A percentile compares a stretch with the other conserved stretches of the same genome.
Conservation (phyloP, 2,329 filamentous ascomycete genomes). For the Ophioceras dolichostomum region DNA sequence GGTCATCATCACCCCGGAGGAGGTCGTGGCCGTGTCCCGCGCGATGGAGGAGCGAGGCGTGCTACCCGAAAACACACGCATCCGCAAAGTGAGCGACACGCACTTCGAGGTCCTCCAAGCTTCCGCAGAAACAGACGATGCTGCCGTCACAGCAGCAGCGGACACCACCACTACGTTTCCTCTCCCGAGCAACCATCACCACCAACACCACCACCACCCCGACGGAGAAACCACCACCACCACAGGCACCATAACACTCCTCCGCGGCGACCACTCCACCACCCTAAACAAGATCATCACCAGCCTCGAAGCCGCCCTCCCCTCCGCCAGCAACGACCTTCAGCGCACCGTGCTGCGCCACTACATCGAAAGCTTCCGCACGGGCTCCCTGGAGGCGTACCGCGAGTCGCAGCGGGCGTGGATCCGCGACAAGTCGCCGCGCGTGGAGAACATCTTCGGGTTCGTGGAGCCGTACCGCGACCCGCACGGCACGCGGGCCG, state of each 20-base stretch:
- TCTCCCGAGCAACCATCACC: slow-evolving; percentile 44
- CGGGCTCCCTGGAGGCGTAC: slow-evolving; percentile 63
- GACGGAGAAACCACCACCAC: too few relatives aligned
- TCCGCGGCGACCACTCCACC: slow-evolving; percentile 62
- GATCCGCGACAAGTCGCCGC: slow-evolving; percentile 73
- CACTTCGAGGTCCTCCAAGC: slow-evolving; percentile 65
- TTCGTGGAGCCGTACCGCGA: slow-evolving; percentile 83
- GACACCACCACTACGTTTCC: slow-evolving; percentile 48
- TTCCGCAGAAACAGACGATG: slow-evolving; percentile 56
- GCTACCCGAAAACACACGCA: slow-evolving; percentile 63
- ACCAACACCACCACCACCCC: too few relatives aligned
- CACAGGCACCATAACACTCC: slow-evolving; percentile 57
- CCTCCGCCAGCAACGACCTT: slow-evolving; percentile 59
- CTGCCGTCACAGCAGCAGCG: slow-evolving; percentile 55
- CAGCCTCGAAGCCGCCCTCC: slow-evolving; percentile 53
- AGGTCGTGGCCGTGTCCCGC: slow-evolving; percentile 58
- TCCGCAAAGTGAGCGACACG: slow-evolving; percentile 46
- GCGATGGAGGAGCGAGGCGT: slow-evolving; percentile 59
- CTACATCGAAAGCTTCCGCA: slow-evolving; percentile 63
- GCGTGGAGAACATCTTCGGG: slow-evolving; percentile 68
- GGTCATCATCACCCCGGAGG: slow-evolving; percentile 59
- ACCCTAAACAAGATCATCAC: slow-evolving; percentile 58
- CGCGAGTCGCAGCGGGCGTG: slow-evolving; percentile 70
- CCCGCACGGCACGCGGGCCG: slow-evolving; percentile 66
- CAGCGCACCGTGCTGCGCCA: slow-evolving; percentile 62